Evolutionary conservation across 768 basidiomycete species (phyloP).

Genomic region (Boletus patriciae): DNA sequence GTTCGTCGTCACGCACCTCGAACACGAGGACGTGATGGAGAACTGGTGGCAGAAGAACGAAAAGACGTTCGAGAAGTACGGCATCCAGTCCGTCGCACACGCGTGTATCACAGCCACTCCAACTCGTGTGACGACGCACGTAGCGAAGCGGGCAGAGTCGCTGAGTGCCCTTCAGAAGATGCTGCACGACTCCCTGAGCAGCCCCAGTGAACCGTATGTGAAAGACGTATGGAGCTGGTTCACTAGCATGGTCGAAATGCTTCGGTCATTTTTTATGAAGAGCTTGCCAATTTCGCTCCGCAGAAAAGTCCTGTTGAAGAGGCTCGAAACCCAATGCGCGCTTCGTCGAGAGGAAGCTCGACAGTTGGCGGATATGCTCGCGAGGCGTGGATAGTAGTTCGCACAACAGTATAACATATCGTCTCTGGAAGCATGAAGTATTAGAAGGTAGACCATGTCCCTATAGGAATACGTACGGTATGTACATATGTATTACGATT

Average conservation of each 20-base stretch:
- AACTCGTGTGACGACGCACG: background rate
- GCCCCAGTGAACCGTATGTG: background rate
- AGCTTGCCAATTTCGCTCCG: background rate
- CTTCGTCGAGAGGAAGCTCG: background rate
- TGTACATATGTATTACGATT: background rate
- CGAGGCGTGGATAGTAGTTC: background rate
- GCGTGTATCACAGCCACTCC: conserved; percentile 14
- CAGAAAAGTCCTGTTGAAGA: background rate
- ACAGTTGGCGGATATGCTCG: background rate
- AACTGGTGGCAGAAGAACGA: conserved; percentile 15
- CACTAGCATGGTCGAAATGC: background rate
- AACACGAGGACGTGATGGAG: conserved; percentile 7
- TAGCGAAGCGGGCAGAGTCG: conserved; percentile 3
- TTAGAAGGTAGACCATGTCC: too few species aligned
- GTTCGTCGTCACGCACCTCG: conserved; percentile 12
- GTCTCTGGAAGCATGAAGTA: too few species aligned
- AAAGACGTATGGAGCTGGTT: conserved; percentile 5
- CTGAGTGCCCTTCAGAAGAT: background rate
- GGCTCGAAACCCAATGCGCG: background rate
- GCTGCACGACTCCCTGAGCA: background rate
- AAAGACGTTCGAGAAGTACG: background rate
- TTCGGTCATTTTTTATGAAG: background rate
- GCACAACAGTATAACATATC: background rate
- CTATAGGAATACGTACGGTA: too few species aligned
- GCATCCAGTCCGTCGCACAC: conserved; percentile 3